A percentile compares a stretch with the other conserved stretches of the same genome.
phyloP scores from a whole-genome alignment of 2,329 filamentous ascomycete species.

The Penicillium sp. region DNA sequence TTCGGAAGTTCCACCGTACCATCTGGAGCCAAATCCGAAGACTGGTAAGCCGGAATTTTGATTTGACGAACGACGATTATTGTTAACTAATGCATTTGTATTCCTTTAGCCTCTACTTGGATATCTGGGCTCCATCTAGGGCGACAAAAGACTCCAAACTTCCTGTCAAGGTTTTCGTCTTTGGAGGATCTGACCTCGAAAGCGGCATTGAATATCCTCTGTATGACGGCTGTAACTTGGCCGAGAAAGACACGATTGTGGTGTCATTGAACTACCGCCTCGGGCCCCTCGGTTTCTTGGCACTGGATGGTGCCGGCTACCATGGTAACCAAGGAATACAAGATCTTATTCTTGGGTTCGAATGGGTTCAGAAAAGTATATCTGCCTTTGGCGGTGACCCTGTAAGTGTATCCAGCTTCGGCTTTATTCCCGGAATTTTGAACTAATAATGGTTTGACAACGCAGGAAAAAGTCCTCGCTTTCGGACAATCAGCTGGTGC shows the following conservation, averaged over 20 bases:
- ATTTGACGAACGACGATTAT: neutral
- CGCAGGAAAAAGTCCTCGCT: slow-evolving; percentile 27
- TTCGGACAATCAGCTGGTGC: slow-evolving; percentile 36
- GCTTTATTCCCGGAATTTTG: neutral
- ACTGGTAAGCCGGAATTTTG: slow-evolving; percentile 20
- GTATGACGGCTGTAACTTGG: slow-evolving; percentile 22
- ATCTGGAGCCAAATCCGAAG: slow-evolving; percentile 16
- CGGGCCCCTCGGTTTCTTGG: slow-evolving; percentile 32
- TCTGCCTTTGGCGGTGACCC: slow-evolving; percentile 36
- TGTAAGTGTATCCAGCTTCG: neutral
- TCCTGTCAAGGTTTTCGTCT: slow-evolving; percentile 33
- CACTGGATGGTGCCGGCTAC: slow-evolving; percentile 18
- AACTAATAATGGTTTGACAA: neutral
- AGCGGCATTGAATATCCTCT: slow-evolving; percentile 13
- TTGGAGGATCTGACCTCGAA: slow-evolving; percentile 20
- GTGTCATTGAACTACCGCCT: slow-evolving; percentile 31
- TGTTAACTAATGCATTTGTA: neutral
- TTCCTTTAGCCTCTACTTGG: slow-evolving; percentile 14
- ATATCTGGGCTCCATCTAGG: slow-evolving; percentile 19
- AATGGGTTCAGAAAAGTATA: slow-evolving; percentile 35
- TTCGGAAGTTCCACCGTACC: slow-evolving; percentile 7
- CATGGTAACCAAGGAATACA: slow-evolving; percentile 25
- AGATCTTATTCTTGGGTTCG: slow-evolving; percentile 22
- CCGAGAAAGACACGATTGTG: slow-evolving; percentile 11
- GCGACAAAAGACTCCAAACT: slow-evolving; percentile 23